These are phyloP conservation scores for Knoxdaviesia proteae DNA, from an alignment of 2,329 filamentous ascomycete genomes.

Conservation along the genomic window DNA sequence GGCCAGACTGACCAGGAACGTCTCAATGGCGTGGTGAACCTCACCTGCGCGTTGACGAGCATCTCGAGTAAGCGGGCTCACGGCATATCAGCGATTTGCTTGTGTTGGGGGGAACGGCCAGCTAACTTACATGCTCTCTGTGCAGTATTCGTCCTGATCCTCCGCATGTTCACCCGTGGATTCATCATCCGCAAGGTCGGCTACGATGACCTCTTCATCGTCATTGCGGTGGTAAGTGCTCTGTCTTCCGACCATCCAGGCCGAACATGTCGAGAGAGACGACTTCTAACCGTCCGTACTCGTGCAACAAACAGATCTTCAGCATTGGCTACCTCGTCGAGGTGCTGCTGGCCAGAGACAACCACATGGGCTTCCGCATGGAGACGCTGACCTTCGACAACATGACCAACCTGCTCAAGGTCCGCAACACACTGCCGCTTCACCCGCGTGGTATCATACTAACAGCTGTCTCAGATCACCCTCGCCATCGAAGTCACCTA, in stretches of 20 bases:
- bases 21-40: too few species aligned
- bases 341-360: slow-evolving; percentile 6
- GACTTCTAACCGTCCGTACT: not conserved
- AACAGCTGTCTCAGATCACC: slow-evolving; percentile 7
- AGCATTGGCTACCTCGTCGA: slow-evolving; percentile 6
- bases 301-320: not conserved
- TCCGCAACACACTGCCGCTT: not conserved
- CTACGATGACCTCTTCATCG: slow-evolving; percentile 7
- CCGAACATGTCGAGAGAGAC: not conserved
- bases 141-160: slow-evolving; percentile 5
- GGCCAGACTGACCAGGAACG: too few species aligned
- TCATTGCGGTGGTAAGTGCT: slow-evolving; percentile 5
- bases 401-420: slow-evolving; percentile 7
- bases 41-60: too few species aligned
- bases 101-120: too few species aligned
- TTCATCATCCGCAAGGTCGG: slow-evolving; percentile 7
- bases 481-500: slow-evolving; percentile 20
- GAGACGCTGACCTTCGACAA: slow-evolving; percentile 6
- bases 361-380: slow-evolving; percentile 7
- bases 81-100: too few species aligned
- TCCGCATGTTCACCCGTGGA: slow-evolving; percentile 5
- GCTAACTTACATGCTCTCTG: too few species aligned
- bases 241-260: not conserved
- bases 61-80: too few species aligned
- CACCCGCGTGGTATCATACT: not conserved